These are phyloP conservation scores for Phytophthora agathidicida DNA, from an alignment of 352 stramenopile genomes.

Conservation along the genomic window DNA sequence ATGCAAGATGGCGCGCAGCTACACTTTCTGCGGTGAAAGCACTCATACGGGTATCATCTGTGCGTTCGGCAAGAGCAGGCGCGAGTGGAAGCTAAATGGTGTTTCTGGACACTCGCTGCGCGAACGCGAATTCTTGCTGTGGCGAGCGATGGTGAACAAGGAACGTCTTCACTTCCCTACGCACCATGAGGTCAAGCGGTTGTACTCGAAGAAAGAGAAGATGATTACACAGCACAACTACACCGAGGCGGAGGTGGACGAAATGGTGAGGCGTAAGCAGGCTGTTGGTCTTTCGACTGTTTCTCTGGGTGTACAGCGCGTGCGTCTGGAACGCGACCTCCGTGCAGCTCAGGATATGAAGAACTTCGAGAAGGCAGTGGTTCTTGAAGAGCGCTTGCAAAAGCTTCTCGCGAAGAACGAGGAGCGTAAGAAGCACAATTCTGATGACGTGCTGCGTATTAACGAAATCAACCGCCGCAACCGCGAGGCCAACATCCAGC, in stretches of 20 bases:
- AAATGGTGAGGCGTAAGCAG: slow-evolving; percentile 82
- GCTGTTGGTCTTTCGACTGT: slow-evolving; percentile 67
- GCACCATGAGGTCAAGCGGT: slow-evolving; percentile 68
- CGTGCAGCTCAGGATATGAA: slow-evolving; percentile 84
- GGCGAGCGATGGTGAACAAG: slow-evolving; percentile 82
- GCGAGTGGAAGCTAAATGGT: slow-evolving; percentile 77
- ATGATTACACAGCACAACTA: slow-evolving; percentile 82
- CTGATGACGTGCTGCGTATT: slow-evolving; percentile 82
- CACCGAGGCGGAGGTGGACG: slow-evolving; percentile 77
- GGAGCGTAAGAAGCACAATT: slow-evolving; percentile 73
- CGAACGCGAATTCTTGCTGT: slow-evolving; percentile 85
- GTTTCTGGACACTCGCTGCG: slow-evolving; percentile 76
- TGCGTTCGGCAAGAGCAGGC: slow-evolving; percentile 78
- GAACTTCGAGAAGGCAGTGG: slow-evolving; percentile 86
- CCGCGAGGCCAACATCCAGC: slow-evolving; percentile 80
- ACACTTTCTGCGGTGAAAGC: slow-evolving; percentile 77
- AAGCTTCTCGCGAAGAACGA: slow-evolving; percentile 73
- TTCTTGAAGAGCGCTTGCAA: slow-evolving; percentile 71
- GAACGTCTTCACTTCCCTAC: slow-evolving; percentile 76
- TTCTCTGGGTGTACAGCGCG: slow-evolving; percentile 74
- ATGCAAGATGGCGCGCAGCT: slow-evolving; percentile 61
- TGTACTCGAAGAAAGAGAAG: slow-evolving; percentile 65
- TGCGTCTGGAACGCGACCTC: slow-evolving; percentile 82
- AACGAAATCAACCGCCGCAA: slow-evolving; percentile 89
- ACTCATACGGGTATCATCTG: slow-evolving; percentile 75